Evolutionary conservation across 2,329 filamentous ascomycete species (phyloP), one percentile per base, ranked within the genome.

Genomic region (Nannizziopsis arthrosporioides): DNA sequence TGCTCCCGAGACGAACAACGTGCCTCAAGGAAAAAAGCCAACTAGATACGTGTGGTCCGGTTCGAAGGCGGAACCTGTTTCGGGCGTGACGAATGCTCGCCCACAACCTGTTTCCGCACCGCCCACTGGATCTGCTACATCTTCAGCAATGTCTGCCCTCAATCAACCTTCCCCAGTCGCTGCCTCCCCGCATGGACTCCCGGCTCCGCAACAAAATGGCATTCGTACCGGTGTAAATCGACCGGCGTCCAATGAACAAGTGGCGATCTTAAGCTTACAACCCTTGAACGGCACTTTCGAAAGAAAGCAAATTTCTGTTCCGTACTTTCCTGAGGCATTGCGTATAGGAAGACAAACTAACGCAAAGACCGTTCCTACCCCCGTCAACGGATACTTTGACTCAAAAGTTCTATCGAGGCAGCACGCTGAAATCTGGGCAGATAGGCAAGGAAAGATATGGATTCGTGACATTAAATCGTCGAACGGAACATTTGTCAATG

Each of bases 391-490:
- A 32, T 98, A 85, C 66, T 98, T 98, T 61, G 92, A 98, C 65
- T 96, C 90, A 44, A 98, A 98, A 67, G 92, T 98, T 19, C 76
- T 98, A 18, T 96, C 92, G 35, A 78, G 92, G 58, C 88, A 95
- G 63, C 92, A 98, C 65, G 92, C 92, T 32, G 92, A 98, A 64
- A 84, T 98, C 34, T 96, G 88, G 80, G 88, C 92, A 11, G 82
- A 85, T 47, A 81, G 85, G 53, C 74, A 70, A 53, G 89, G 89
- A 46, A 94, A 94, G 63, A 84, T 98, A 38, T 96, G 82, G 77
- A 96, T 98, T 57, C 80, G 89, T 50, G 92, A 98, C 68, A 85
- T 98, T 58, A 98, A 96, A 68, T 96, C 92, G 0, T 98, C 92
- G 36, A 98, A 98, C 63, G 92, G 92, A 50, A 98, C 92, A 0